A percentile compares a stretch with the other conserved stretches of the same genome.
phyloP scores from a whole-genome alignment of 345 rosid genomes.

The Lenwebbia sp. region DNA sequence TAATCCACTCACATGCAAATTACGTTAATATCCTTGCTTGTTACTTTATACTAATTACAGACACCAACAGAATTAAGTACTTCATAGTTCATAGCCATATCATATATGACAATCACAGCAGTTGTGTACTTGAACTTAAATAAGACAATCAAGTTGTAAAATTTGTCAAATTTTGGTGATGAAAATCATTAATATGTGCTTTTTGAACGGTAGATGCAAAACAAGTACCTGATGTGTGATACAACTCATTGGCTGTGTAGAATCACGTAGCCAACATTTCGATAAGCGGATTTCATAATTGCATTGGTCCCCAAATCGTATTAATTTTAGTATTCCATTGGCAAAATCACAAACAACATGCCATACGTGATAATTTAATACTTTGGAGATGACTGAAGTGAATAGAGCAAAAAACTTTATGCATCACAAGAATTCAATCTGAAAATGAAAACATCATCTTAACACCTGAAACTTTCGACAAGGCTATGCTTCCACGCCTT shows the following conservation, averaged over 20 bases:
- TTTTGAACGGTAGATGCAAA: not conserved
- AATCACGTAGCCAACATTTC: too few relatives aligned
- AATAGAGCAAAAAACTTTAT: too few relatives aligned
- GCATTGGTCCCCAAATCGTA: not conserved
- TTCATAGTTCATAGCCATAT: not conserved
- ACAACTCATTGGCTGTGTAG: not conserved
- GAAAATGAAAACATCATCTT: too few relatives aligned
- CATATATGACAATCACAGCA: not conserved
- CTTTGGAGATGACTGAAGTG: too few relatives aligned
- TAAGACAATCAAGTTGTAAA: too few relatives aligned
- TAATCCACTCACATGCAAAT: not conserved
- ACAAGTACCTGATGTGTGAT: not conserved
- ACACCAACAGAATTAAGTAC: not conserved
- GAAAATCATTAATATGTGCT: too few relatives aligned
- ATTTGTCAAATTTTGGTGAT: too few relatives aligned
- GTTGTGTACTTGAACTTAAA: too few relatives aligned
- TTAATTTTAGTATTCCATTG: not conserved
- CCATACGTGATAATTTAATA: too few relatives aligned
- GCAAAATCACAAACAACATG: not conserved
- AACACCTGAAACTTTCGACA: not conserved
- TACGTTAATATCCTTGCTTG: not conserved
- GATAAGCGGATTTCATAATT: too few relatives aligned
- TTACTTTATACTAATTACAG: not conserved
- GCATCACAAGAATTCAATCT: too few relatives aligned
- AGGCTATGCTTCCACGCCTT: constrained; percentile 28